These are phyloP conservation scores for Diophrys appendiculata DNA, from an alignment of 73 alveolate species.

Conservation along the genomic window DNA sequence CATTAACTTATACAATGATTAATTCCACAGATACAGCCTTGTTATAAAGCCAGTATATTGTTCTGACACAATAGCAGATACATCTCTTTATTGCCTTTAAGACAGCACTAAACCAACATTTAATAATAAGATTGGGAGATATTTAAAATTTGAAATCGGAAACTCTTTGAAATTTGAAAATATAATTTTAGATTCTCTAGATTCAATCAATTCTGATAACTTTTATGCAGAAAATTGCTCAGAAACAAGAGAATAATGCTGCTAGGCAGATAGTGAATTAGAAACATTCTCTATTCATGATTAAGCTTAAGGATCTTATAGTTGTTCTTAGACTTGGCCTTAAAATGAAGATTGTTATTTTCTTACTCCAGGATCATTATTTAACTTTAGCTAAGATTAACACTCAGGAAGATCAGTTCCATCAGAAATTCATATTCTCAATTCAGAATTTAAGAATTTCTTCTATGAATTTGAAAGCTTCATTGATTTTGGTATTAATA, in stretches of 20 bases:
- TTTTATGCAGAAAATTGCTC: background rate
- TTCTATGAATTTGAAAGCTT: background rate
- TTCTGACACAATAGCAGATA: background rate
- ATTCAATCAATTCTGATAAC: too few species aligned
- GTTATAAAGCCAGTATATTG: background rate
- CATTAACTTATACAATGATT: background rate
- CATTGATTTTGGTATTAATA: background rate
- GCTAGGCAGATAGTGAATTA: background rate
- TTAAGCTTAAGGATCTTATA: background rate
- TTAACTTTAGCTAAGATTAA: too few species aligned
- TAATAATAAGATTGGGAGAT: background rate
- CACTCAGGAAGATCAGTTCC: too few species aligned
- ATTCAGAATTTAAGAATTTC: background rate
- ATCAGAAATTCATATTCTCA: background rate
- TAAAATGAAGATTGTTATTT: background rate
- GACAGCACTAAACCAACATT: background rate
- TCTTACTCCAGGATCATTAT: background rate
- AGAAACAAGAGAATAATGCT: background rate
- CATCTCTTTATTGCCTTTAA: background rate
- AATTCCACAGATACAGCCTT: background rate
- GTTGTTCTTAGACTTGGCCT: background rate
- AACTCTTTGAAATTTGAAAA: background rate
- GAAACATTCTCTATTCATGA: background rate
- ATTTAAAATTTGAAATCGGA: background rate
- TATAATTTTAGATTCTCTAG: background rate